Conservation (phyloP, 73 alveolate species). For the Paramecium tetraurelia region DNA sequence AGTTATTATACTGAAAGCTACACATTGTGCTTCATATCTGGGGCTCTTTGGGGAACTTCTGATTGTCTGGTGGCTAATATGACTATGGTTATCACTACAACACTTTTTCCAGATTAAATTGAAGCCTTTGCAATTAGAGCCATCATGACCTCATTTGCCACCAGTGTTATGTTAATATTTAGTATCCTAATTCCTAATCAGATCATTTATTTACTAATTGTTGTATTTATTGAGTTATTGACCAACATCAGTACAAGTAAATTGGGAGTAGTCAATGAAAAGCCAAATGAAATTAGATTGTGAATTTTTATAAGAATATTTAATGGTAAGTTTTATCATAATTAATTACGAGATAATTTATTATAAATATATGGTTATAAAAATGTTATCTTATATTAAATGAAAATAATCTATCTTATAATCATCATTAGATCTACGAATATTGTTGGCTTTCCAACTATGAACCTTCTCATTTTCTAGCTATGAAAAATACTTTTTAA, state of each 20-base stretch:
- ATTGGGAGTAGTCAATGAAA: background rate
- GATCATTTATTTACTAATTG: background rate
- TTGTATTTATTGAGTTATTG: background rate
- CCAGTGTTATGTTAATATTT: background rate
- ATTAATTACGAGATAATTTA: background rate
- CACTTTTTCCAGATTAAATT: constrained; percentile 38
- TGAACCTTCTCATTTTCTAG: background rate
- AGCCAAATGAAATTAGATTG: background rate
- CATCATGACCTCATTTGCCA: background rate
- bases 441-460: background rate
- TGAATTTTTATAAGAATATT: background rate
- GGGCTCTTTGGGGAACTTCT: constrained; percentile 58
- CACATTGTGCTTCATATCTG: constrained; percentile 26
- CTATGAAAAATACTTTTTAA: background rate
- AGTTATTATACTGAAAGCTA: constrained; percentile 40
- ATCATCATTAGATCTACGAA: background rate
- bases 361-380: background rate
- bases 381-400: too few relatives aligned
- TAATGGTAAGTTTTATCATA: background rate
- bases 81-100: constrained; percentile 21
- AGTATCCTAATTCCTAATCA: background rate
- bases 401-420: background rate
- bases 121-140: constrained; percentile 22
- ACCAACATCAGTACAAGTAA: constrained; percentile 28
- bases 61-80: constrained; percentile 42